Percentiles rank a stretch among this genome's conserved stretches.
phyloP scores from a whole-genome alignment of 1,284 basidiomycete species.

The Ceratobasidium sp. region DNA sequence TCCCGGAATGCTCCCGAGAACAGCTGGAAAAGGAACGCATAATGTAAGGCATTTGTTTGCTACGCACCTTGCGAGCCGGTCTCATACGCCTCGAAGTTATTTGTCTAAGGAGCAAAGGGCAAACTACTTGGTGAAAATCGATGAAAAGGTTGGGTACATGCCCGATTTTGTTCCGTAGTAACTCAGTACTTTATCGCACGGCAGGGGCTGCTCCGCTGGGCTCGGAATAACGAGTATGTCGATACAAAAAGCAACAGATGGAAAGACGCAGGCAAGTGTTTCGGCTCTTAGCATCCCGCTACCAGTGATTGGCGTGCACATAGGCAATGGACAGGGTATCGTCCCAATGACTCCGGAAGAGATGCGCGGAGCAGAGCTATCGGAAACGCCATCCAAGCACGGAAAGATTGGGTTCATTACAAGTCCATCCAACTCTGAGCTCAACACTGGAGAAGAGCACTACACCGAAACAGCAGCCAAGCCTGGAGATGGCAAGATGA shows the following conservation, averaged over 20 bases:
- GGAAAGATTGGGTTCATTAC: slow-evolving; percentile 37
- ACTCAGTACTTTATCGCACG: neutral
- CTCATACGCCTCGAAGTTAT: slow-evolving; percentile 56
- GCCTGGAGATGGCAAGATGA: slow-evolving; percentile 53
- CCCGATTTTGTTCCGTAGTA: neutral
- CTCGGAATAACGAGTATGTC: slow-evolving; percentile 65
- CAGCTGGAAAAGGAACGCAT: slow-evolving; percentile 69
- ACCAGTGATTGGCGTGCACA: neutral
- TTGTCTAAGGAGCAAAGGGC: slow-evolving; percentile 71
- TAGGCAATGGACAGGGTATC: slow-evolving; percentile 61
- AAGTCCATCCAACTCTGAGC: slow-evolving; percentile 47
- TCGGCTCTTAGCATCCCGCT: neutral
- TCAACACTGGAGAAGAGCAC: slow-evolving; percentile 55
- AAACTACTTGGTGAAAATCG: slow-evolving; percentile 73
- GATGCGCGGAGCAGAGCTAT: slow-evolving; percentile 17
- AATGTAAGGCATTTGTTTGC: slow-evolving; percentile 44
- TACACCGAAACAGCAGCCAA: slow-evolving; percentile 55
- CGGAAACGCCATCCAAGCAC: slow-evolving; percentile 6
- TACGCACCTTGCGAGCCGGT: neutral
- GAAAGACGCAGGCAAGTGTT: slow-evolving; percentile 60
- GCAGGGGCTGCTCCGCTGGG: slow-evolving; percentile 72
- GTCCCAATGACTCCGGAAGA: slow-evolving; percentile 56
- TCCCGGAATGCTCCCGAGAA: slow-evolving; percentile 70
- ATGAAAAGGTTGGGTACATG: slow-evolving; percentile 52
- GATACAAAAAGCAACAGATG: slow-evolving; percentile 68